Conservation (phyloP, 73 alveolate genomes). For the Paraurostyla sp. region DNA sequence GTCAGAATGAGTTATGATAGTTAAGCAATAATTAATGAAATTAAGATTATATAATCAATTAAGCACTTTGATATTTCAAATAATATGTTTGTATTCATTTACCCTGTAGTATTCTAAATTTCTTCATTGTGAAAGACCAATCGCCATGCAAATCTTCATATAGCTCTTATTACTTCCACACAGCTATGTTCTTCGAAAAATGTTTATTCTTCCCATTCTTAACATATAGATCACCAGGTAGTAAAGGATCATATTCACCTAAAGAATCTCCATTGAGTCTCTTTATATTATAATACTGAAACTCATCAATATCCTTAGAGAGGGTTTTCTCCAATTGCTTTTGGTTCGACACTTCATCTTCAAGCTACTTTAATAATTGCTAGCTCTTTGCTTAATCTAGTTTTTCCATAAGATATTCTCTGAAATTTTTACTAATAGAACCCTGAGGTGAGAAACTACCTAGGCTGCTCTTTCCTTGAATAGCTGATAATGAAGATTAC, state of each 20-base stretch:
- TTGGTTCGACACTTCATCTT: neutral
- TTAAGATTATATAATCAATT: neutral
- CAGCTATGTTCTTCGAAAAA: slow-evolving; percentile 45
- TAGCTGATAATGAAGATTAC: neutral
- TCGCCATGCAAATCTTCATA: slow-evolving; percentile 48
- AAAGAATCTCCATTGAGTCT: neutral
- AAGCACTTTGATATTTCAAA: neutral
- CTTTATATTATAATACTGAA: neutral
- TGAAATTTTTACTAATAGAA: neutral
- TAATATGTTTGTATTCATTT: neutral
- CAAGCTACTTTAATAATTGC: neutral
- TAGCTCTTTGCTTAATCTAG: neutral
- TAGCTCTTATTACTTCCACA: slow-evolving; percentile 23
- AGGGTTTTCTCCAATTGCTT: neutral
- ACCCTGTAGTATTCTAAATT: neutral
- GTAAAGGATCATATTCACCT: neutral
- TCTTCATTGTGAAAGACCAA: neutral
- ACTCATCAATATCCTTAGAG: slow-evolving; percentile 36
- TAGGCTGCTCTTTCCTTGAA: neutral
- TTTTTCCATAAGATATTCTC: slow-evolving; percentile 32
- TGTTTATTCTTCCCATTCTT: slow-evolving; percentile 3
- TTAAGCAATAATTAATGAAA: neutral
- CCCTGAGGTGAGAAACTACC: neutral
- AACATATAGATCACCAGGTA: slow-evolving; percentile 32
- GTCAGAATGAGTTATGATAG: neutral